phyloP scores from a whole-genome alignment of 495 filamentous ascomycete genomes.

The Aspergillus panamensis region DNA sequence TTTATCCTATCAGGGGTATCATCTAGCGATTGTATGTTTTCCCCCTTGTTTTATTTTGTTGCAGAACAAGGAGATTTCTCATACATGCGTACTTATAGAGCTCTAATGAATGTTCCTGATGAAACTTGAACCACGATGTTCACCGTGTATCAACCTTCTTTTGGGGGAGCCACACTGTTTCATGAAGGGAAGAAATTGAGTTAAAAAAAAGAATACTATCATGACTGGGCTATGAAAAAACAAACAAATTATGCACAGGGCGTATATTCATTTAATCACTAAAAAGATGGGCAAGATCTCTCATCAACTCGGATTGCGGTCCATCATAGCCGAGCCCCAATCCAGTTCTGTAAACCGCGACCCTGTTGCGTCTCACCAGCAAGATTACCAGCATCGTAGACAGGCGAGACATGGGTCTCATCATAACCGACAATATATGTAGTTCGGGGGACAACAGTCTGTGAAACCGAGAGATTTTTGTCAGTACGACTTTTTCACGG shows the following conservation, averaged over 20 bases:
- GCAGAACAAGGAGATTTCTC: neutral
- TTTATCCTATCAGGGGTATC: conserved; percentile 12
- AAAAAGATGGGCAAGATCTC: neutral
- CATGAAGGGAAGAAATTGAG: too few relatives aligned
- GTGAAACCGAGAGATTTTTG: neutral
- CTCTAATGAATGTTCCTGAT: neutral
- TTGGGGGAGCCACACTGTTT: too few relatives aligned
- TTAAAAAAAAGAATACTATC: neutral
- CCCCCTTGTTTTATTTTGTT: conserved; percentile 3
- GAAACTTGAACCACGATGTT: neutral
- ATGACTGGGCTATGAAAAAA: neutral
- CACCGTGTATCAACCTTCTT: too few relatives aligned
- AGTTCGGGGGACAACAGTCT: conserved; percentile 34
- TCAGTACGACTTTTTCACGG: neutral
- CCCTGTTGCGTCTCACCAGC: conserved; percentile 29
- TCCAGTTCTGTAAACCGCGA: conserved; percentile 30
- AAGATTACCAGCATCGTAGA: conserved; percentile 23
- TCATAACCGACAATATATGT: conserved; percentile 31
- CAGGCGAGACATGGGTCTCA: conserved; percentile 36
- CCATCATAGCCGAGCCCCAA: conserved; percentile 29
- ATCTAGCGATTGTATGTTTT: conserved; percentile 16
- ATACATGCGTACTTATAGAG: neutral
- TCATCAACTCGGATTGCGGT: neutral
- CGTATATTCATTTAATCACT: neutral
- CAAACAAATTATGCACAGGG: neutral